Conservation (phyloP, 352 stramenopile species). For the Pythium rishiriense region DNA sequence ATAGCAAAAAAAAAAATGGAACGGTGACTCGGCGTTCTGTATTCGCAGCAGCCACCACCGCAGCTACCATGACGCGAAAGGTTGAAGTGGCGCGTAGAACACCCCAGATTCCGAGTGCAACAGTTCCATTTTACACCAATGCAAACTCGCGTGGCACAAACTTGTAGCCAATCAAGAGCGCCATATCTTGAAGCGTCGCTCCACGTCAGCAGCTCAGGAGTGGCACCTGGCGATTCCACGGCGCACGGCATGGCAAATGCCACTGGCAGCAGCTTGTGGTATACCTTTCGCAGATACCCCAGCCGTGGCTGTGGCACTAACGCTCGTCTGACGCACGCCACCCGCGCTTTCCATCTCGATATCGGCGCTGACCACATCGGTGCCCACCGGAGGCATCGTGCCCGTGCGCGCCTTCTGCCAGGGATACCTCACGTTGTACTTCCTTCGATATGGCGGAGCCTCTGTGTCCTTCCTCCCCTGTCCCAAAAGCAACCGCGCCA, state of each 20-base stretch:
- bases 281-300: too few relatives aligned
- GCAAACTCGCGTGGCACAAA: background rate
- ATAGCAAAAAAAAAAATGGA: too few relatives aligned
- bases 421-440: background rate
- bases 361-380: too few relatives aligned
- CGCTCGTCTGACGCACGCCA: conserved; percentile 8
- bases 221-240: background rate
- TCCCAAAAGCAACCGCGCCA: conserved; percentile 20
- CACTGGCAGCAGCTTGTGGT: background rate
- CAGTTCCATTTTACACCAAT: background rate
- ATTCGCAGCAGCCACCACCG: too few relatives aligned
- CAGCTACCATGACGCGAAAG: too few relatives aligned
- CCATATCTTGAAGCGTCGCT: background rate
- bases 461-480: background rate
- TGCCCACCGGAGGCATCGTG: too few relatives aligned
- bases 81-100: background rate
- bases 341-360: too few relatives aligned
- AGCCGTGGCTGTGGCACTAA: background rate
- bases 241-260: background rate
- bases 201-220: background rate
- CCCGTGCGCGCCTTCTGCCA: background rate
- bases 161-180: background rate
- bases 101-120: background rate
- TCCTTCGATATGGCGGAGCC: background rate
- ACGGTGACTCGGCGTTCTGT: too few relatives aligned